phyloP scores from a whole-genome alignment of 345 rosid species.

The Eutrema japonicum region DNA sequence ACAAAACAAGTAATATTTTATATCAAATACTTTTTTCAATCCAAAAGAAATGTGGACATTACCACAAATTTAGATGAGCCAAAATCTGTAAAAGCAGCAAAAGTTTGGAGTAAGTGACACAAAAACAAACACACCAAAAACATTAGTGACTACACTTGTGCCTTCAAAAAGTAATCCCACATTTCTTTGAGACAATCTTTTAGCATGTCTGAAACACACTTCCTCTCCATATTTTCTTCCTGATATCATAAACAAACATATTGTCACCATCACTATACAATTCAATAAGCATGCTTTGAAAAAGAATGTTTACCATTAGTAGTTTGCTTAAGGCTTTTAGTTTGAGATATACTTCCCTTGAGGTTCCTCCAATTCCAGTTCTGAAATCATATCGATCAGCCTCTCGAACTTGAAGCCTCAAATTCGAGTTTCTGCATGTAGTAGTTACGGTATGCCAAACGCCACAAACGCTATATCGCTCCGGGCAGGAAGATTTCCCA shows the following conservation, averaged over 20 bases:
- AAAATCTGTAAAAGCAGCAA: slow-evolving; percentile 3
- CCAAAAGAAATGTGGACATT: slow-evolving; percentile 18
- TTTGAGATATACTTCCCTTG: slow-evolving; percentile 52
- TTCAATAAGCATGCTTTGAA: slow-evolving; percentile 11
- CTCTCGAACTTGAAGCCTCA: slow-evolving; percentile 55
- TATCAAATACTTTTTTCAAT: not conserved
- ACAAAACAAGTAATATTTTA: not conserved
- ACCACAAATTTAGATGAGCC: not conserved
- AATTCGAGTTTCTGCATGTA: slow-evolving; percentile 43
- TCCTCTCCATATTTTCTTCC: slow-evolving; percentile 29
- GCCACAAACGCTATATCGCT: slow-evolving; percentile 51
- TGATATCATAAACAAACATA: not conserved
- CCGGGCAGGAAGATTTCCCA: slow-evolving; percentile 48
- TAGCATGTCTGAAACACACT: slow-evolving; percentile 33
- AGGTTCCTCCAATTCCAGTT: slow-evolving; percentile 45
- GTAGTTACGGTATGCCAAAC: slow-evolving; percentile 54
- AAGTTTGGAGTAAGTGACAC: slow-evolving; percentile 15
- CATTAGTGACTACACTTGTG: slow-evolving; percentile 28
- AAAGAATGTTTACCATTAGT: slow-evolving; percentile 19
- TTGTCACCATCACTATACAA: slow-evolving; percentile 1
- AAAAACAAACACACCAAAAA: slow-evolving; percentile 15
- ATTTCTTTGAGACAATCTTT: slow-evolving; percentile 33
- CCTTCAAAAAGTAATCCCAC: slow-evolving; percentile 31
- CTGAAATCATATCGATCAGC: slow-evolving; percentile 65
- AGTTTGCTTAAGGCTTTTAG: slow-evolving; percentile 46